phyloP scores from a whole-genome alignment of 345 rosid species.

The Physaria fendleri region DNA sequence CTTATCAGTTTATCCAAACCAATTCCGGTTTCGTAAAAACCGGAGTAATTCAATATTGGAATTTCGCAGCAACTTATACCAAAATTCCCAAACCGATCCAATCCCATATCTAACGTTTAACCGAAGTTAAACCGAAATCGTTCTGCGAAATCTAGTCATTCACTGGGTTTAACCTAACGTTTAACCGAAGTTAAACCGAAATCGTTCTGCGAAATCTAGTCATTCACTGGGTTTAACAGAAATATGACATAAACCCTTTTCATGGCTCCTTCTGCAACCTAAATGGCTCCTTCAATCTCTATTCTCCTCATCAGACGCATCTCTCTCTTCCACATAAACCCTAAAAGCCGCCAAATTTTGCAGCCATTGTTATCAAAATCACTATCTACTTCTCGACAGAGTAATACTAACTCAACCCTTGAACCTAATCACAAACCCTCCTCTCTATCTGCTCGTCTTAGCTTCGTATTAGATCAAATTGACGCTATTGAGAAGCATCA shows the following conservation, averaged over 20 bases:
- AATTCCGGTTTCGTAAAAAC: too few species aligned
- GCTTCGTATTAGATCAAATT: constrained; percentile 89
- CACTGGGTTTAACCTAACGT: constrained; percentile 3
- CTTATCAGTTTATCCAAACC: background rate
- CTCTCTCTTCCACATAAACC: constrained; percentile 17
- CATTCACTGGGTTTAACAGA: background rate
- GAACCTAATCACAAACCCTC: constrained; percentile 38
- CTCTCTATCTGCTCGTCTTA: constrained; percentile 81
- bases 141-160: background rate
- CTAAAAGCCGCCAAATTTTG: constrained; percentile 21
- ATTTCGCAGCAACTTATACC: too few species aligned
- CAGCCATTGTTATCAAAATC: constrained; percentile 15
- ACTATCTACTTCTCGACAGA: constrained; percentile 31
- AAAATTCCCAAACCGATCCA: background rate
- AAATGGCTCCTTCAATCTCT: constrained; percentile 39
- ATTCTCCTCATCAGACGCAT: constrained; percentile 47
- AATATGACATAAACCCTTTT: background rate
- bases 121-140: background rate
- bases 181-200: background rate
- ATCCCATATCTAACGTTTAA: background rate
- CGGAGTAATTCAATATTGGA: too few species aligned
- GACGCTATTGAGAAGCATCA: constrained; percentile 74
- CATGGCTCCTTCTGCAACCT: constrained; percentile 12
- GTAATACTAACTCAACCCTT: constrained; percentile 19
- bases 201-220: background rate